phyloP scores from a whole-genome alignment of 345 rosid species.

The Populus alba region DNA sequence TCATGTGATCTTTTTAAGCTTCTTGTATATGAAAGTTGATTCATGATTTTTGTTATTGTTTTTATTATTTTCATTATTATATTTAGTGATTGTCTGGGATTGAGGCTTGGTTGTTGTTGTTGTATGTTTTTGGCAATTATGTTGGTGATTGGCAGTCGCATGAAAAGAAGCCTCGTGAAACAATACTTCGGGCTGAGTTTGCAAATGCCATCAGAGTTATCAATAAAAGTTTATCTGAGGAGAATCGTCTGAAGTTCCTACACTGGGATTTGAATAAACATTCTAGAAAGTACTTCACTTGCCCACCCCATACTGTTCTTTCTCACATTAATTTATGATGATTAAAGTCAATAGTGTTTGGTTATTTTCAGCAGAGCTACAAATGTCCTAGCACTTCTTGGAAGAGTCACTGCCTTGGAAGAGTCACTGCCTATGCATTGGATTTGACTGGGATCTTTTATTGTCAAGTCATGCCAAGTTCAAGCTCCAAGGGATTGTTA shows the following conservation, averaged over 20 bases:
- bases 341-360: conserved; percentile 7
- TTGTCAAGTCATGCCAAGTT: conserved; percentile 50
- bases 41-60: conserved; percentile 5
- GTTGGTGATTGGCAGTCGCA: conserved; percentile 47
- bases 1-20: background rate
- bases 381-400: conserved; percentile 65
- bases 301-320: background rate
- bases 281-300: conserved; percentile 57
- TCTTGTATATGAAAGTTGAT: conserved; percentile 10
- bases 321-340: background rate
- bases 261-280: conserved; percentile 86
- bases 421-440: conserved; percentile 63
- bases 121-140: background rate
- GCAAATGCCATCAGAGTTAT: conserved; percentile 66
- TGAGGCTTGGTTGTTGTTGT: background rate
- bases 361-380: conserved; percentile 52
- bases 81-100: background rate
- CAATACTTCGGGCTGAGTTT: conserved; percentile 78
- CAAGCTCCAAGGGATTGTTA: conserved; percentile 35
- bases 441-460: conserved; percentile 73
- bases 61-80: conserved; percentile 12
- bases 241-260: conserved; percentile 69
- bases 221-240: conserved; percentile 57
- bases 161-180: conserved; percentile 92
- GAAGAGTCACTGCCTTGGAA: conserved; percentile 59